Percentiles rank a stretch among this genome's conserved stretches.
Conservation (phyloP, 768 basidiomycete species). For the Crucibulum laeve region DNA sequence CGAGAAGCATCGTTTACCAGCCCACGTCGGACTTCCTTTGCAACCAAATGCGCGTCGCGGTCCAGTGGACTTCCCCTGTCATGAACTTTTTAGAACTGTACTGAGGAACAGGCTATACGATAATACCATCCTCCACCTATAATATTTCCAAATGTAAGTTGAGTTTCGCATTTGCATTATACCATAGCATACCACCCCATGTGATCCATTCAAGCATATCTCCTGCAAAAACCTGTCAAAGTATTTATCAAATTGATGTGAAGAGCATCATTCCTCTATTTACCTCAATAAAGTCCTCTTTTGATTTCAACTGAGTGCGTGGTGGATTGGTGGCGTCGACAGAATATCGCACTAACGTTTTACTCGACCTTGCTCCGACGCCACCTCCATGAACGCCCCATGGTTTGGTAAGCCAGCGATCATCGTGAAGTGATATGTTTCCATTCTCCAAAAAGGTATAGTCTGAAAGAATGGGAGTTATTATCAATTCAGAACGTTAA, state of each 20-base stretch:
- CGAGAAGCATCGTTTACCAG: slow-evolving; percentile 17
- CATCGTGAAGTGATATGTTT: slow-evolving; percentile 24
- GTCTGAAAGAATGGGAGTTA: slow-evolving; percentile 8
- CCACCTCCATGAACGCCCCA: slow-evolving; percentile 29
- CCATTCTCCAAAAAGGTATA: slow-evolving; percentile 23
- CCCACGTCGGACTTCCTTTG: slow-evolving; percentile 19
- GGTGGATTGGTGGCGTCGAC: slow-evolving; percentile 13
- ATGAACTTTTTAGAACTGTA: neutral
- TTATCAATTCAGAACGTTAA: neutral
- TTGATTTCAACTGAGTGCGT: slow-evolving; percentile 16
- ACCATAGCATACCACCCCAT: slow-evolving; percentile 24
- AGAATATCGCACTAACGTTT: slow-evolving; percentile 18
- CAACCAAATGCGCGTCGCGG: slow-evolving; percentile 20
- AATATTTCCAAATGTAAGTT: too few species aligned
- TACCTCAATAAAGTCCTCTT: slow-evolving; percentile 20
- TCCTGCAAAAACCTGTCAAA: slow-evolving; percentile 11
- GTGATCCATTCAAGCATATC: slow-evolving; percentile 24
- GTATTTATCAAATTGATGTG: neutral
- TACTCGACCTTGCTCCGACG: slow-evolving; percentile 18
- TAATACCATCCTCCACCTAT: too few species aligned
- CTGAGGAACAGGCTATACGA: too few species aligned
- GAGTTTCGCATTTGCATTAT: too few species aligned
- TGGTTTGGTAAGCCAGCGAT: slow-evolving; percentile 27
- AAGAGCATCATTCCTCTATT: neutral
- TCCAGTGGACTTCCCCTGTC: slow-evolving; percentile 15